Percentiles rank a stretch among this genome's conserved stretches.
phyloP scores from a whole-genome alignment of 1,284 basidiomycete species.

The Grifola frondosa region DNA sequence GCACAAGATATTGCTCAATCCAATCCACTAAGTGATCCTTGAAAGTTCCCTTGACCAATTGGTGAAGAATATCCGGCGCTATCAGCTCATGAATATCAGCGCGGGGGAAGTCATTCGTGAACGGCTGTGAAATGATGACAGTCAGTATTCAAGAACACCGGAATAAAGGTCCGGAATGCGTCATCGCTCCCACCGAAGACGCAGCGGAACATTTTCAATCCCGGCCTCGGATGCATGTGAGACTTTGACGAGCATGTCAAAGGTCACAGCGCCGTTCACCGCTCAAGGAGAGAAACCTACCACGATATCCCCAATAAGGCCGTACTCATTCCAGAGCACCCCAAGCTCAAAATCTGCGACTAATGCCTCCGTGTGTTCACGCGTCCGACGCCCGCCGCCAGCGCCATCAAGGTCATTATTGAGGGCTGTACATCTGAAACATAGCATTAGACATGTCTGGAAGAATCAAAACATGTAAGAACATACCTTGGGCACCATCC shows the following conservation, averaged over 20 bases:
- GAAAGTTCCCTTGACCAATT: slow-evolving; percentile 28
- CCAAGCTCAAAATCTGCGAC: slow-evolving; percentile 3
- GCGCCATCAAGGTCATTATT: slow-evolving; percentile 11
- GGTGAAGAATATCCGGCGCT: slow-evolving; percentile 3
- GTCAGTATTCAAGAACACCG: background rate
- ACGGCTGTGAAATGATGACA: slow-evolving; percentile 7
- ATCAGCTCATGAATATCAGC: slow-evolving; percentile 10
- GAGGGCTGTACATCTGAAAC: slow-evolving; percentile 12
- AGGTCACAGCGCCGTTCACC: no score
- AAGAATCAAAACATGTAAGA: background rate
- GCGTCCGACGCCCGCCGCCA: background rate
- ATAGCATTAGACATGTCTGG: background rate
- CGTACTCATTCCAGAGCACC: slow-evolving; percentile 19
- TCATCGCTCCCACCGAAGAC: no score
- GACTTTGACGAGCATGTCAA: background rate
- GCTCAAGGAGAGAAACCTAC: slow-evolving; percentile 15
- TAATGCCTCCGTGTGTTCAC: slow-evolving; percentile 11
- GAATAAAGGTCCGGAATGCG: no score
- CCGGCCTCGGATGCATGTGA: no score
- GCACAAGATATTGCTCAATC: slow-evolving; percentile 6
- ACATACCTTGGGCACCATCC: slow-evolving; percentile 30
- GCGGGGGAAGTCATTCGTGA: slow-evolving; percentile 9
- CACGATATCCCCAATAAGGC: slow-evolving; percentile 20
- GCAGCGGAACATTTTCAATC: no score
- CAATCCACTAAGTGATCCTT: slow-evolving; percentile 23